Evolutionary conservation across 2,329 filamentous ascomycete genomes (phyloP).

Genomic region (Fusarium papillatum): DNA sequence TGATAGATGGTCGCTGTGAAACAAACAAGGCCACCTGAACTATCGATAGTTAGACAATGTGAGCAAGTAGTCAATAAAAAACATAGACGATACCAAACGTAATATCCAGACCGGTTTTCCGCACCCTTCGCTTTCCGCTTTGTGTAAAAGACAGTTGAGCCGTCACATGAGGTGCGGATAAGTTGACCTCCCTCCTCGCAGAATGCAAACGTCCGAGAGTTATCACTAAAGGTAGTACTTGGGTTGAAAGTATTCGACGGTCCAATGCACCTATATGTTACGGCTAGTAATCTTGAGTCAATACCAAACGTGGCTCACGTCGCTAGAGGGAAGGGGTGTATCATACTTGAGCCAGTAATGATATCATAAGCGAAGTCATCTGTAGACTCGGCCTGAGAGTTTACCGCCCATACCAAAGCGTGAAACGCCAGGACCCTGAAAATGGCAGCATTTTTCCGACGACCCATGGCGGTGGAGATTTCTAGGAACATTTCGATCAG

Average conservation of each 20-base stretch:
- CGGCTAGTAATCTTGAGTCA: not conserved
- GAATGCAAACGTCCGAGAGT: not conserved
- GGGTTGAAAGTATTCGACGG: not conserved
- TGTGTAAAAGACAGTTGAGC: not conserved
- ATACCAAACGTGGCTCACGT: not conserved
- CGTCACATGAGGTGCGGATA: not conserved
- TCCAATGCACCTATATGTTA: not conserved
- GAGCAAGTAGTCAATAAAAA: not conserved
- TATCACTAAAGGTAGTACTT: not conserved
- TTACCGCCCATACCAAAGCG: not conserved
- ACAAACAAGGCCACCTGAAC: not conserved
- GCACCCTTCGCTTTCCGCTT: no score
- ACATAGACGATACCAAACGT: not conserved
- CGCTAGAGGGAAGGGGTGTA: not conserved
- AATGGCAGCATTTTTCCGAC: not conserved
- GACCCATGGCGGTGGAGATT: not conserved
- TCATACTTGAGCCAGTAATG: not conserved
- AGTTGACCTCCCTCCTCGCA: not conserved
- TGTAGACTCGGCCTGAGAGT: not conserved
- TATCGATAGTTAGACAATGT: not conserved
- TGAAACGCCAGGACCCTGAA: not conserved
- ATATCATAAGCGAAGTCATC: not conserved
- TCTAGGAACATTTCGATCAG: not conserved
- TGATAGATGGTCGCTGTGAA: not conserved
- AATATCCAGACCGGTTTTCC: not conserved